Evolutionary conservation across 176 grass and related monocot genomes (phyloP).

Genomic region (Zea mays): Zm-B73-REFERENCE-NAM-5.0 NC_050096.1:65116001-65116500

Average conservation of each 20-base stretch:
- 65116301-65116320: background rate
- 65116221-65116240: no score
- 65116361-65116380: background rate
- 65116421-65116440: background rate
- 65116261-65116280: background rate
- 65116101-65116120: constrained; percentile 24
- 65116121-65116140: background rate
- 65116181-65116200: background rate
- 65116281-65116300: no score
- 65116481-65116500: no score
- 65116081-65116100: constrained; percentile 17
- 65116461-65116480: no score
- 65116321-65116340: background rate
- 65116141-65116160: background rate
- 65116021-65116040: background rate
- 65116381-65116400: no score
- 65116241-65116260: no score
- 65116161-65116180: background rate
- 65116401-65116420: background rate
- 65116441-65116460: background rate
- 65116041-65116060: constrained; percentile 34
- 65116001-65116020: background rate
- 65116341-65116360: no score
- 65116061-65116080: background rate
- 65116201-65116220: background rate